These are phyloP conservation scores for Zizania latifolia DNA, from an alignment of 176 grass and related monocot genomes.

Conservation along the genomic window DNA sequence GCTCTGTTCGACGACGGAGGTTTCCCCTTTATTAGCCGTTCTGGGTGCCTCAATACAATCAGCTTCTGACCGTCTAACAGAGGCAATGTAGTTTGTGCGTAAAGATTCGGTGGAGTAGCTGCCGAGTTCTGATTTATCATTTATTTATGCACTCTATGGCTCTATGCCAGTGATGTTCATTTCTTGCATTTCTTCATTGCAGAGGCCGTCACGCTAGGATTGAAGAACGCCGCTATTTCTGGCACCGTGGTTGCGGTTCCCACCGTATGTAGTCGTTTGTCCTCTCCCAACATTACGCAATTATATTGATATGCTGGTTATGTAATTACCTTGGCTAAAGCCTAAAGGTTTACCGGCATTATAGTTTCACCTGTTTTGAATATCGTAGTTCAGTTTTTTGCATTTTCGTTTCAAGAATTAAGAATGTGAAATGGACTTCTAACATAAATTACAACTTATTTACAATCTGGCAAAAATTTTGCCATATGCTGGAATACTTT, in stretches of 20 bases:
- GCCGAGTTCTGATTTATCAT: not conserved
- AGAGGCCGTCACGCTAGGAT: constrained; percentile 66
- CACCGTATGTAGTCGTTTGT: constrained; percentile 46
- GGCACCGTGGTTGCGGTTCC: constrained; percentile 62
- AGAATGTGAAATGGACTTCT: not conserved
- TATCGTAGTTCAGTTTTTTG: not conserved
- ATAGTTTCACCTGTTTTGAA: too few species aligned
- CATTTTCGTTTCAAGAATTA: not conserved
- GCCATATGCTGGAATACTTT: not conserved
- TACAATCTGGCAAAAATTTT: too few species aligned
- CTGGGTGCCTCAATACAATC: not conserved
- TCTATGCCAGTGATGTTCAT: not conserved
- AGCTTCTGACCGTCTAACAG: not conserved
- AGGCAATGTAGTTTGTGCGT: not conserved
- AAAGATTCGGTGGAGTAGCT: not conserved
- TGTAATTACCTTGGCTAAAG: not conserved
- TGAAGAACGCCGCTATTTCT: constrained; percentile 60
- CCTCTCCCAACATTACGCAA: not conserved
- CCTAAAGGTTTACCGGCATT: not conserved
- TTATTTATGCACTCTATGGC: not conserved
- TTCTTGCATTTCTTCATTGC: constrained; percentile 15
- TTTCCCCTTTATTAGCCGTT: too few species aligned
- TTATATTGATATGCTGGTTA: too few species aligned
- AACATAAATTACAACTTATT: not conserved
- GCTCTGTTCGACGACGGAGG: not conserved